Conservation (phyloP, 2,329 filamentous ascomycete species). For the Nigrospora sphaerica region DNA sequence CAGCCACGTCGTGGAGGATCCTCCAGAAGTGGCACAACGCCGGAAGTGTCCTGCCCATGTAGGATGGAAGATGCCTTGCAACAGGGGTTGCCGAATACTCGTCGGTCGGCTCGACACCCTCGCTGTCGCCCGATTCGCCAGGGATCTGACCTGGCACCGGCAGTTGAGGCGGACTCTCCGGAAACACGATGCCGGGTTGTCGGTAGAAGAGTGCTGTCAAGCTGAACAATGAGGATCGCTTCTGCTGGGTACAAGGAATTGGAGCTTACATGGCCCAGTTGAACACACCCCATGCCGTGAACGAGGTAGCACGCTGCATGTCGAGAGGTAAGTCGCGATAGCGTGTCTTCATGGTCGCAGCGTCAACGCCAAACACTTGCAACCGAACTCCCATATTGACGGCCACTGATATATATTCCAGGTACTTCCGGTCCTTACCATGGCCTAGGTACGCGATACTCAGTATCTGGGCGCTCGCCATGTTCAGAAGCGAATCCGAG, state of each 20-base stretch:
- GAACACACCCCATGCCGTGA: conserved; percentile 27
- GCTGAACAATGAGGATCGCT: conserved; percentile 10
- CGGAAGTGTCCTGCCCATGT: conserved; percentile 20
- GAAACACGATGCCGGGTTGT: conserved; percentile 20
- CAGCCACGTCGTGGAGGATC: conserved; percentile 24
- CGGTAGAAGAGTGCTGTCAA: conserved; percentile 23
- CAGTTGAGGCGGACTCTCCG: conserved; percentile 11
- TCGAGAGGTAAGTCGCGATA: conserved; percentile 10
- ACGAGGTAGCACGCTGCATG: conserved; percentile 6
- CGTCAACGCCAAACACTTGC: conserved; percentile 18
- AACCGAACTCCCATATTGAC: conserved; percentile 21
- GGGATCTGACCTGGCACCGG: conserved; percentile 12
- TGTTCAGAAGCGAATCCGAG: conserved; percentile 14
- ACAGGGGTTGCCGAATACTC: conserved; percentile 4
- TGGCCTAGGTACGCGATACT: conserved; percentile 25
- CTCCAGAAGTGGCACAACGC: conserved; percentile 27
- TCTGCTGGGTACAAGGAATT: neutral
- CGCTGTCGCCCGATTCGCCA: no score
- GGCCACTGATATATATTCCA: conserved; percentile 11
- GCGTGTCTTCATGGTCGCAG: neutral
- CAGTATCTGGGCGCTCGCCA: conserved; percentile 24
- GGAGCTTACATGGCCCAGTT: conserved; percentile 29
- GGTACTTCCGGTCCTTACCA: conserved; percentile 25
- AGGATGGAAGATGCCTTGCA: neutral
- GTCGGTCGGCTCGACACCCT: neutral